Percentiles rank a stretch among this genome's conserved stretches.
Conservation (phyloP, 306 rosid species). For the Gillenia trifoliata region DNA sequence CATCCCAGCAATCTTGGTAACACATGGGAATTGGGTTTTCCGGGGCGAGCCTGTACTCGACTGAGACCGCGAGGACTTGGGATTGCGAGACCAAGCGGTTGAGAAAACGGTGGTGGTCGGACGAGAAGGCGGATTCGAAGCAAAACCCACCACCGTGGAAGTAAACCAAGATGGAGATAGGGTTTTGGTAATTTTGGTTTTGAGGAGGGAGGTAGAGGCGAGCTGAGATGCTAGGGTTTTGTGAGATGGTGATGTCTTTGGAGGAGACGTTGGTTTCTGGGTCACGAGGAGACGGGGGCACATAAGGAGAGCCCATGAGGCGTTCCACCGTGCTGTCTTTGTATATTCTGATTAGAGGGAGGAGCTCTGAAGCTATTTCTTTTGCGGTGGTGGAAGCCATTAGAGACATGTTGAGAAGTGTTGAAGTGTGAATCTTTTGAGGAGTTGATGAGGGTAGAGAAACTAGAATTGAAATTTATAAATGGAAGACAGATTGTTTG, state of each 20-base stretch:
- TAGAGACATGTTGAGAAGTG: background rate
- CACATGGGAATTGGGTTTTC: conserved; percentile 41
- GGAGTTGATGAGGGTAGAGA: too few species aligned
- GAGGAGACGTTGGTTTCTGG: conserved; percentile 39
- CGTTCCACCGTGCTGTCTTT: conserved; percentile 49
- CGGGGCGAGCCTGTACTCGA: conserved; percentile 49
- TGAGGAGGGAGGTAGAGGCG: conserved; percentile 31
- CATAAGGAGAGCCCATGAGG: conserved; percentile 19
- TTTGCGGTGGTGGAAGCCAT: conserved; percentile 10
- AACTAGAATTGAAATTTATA: too few species aligned
- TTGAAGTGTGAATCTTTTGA: background rate
- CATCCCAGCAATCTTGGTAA: conserved; percentile 47
- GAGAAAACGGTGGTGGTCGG: conserved; percentile 39
- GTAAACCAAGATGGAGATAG: conserved; percentile 42
- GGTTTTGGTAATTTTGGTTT: background rate
- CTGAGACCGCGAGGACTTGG: conserved; percentile 42
- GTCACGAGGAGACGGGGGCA: conserved; percentile 29
- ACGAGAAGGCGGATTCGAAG: conserved; percentile 41
- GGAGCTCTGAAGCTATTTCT: conserved; percentile 39
- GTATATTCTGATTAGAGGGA: conserved; percentile 37
- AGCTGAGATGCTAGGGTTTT: conserved; percentile 33
- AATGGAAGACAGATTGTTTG: too few species aligned
- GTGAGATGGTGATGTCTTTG: conserved; percentile 40
- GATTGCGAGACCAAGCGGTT: conserved; percentile 38
- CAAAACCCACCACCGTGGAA: conserved; percentile 49